Conservation (phyloP, 169 alveolate species). For the Theileria luwenshuni region DNA sequence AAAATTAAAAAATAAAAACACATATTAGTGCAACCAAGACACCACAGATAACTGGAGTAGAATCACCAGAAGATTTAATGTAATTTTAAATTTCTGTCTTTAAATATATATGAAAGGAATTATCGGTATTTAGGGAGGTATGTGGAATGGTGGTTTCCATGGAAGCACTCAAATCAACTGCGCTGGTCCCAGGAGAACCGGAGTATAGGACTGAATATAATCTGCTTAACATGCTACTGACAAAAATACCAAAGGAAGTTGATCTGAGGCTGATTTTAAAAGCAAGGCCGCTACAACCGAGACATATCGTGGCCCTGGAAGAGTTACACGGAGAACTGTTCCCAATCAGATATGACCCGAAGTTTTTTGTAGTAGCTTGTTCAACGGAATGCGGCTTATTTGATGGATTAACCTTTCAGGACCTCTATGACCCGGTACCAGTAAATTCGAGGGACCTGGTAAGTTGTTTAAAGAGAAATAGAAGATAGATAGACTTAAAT, state of each 20-base stretch:
- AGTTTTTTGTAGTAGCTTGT: slow-evolving; percentile 56
- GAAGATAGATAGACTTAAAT: neutral
- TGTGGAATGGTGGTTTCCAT: no score
- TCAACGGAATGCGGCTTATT: slow-evolving; percentile 3
- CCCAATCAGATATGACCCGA: slow-evolving; percentile 61
- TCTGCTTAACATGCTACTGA: slow-evolving; percentile 32
- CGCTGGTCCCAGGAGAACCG: slow-evolving; percentile 59
- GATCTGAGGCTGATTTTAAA: slow-evolving; percentile 33
- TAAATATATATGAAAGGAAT: no score
- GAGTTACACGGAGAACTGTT: slow-evolving; percentile 52
- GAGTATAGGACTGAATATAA: slow-evolving; percentile 50
- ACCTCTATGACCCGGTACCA: neutral
- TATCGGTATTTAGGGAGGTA: no score
- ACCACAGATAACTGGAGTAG: no score
- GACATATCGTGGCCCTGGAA: slow-evolving; percentile 47
- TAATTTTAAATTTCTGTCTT: no score
- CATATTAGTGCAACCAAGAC: no score
- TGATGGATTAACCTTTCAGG: slow-evolving; percentile 15
- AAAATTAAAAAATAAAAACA: no score
- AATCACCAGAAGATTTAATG: no score
- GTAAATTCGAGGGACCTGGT: neutral
- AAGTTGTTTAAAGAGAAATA: neutral
- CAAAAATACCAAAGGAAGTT: slow-evolving; percentile 47
- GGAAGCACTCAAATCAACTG: slow-evolving; percentile 45
- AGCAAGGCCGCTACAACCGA: slow-evolving; percentile 48